Conservation (phyloP, 805 yeast species). For the Starmerella apis region DNA sequence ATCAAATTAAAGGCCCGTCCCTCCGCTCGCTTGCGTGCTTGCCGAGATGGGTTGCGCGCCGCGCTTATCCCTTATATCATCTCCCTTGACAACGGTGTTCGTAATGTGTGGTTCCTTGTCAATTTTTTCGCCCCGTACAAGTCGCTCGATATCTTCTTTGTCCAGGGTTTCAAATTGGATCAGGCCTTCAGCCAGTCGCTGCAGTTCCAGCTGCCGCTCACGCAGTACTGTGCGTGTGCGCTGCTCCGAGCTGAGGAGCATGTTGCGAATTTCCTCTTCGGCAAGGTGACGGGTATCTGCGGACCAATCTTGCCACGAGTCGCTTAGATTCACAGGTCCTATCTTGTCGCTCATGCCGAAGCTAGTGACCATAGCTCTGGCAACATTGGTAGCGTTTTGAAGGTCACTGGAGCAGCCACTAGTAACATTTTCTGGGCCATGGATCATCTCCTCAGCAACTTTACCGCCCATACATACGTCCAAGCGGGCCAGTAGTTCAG, state of each 20-base stretch:
- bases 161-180: conserved; percentile 91
- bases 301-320: conserved; percentile 93
- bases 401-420: conserved; percentile 92
- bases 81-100: conserved; percentile 58
- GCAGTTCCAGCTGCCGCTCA: conserved; percentile 57
- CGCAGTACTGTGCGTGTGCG: conserved; percentile 63
- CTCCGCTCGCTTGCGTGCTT: conserved; percentile 4
- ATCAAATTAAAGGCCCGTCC: neutral
- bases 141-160: conserved; percentile 77
- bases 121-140: conserved; percentile 69
- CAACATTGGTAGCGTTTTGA: conserved; percentile 79
- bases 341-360: conserved; percentile 92
- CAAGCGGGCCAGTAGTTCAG: conserved; percentile 78
- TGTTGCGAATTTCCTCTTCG: conserved; percentile 76
- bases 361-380: conserved; percentile 92
- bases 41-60: conserved; percentile 10
- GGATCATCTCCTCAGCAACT: conserved; percentile 86
- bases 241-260: conserved; percentile 63
- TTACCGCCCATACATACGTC: conserved; percentile 99
- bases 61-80: conserved; percentile 29
- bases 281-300: conserved; percentile 78
- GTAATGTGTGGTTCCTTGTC: conserved; percentile 58
- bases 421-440: conserved; percentile 86
- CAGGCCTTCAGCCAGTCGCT: conserved; percentile 82
- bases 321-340: conserved; percentile 84